phyloP scores from a whole-genome alignment of 768 basidiomycete species.

The Sarcodon sp. region DNA sequence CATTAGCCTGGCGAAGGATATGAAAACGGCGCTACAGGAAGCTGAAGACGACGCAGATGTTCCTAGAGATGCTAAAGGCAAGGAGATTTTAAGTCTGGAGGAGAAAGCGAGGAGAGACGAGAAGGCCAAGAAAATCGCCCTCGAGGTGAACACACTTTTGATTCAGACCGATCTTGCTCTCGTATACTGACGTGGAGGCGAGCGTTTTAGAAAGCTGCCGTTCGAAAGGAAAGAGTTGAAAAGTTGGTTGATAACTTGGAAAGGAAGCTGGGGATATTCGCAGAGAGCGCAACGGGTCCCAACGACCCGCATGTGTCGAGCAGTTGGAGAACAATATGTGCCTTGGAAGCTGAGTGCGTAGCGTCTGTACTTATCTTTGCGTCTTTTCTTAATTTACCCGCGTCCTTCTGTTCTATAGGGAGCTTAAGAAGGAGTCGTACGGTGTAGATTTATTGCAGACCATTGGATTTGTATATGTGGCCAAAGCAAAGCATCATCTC shows the following conservation, averaged over 20 bases:
- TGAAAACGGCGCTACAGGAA: slow-evolving; percentile 88
- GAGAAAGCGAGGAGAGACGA: slow-evolving; percentile 44
- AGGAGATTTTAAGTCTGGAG: slow-evolving; percentile 23
- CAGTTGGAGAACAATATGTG: slow-evolving; percentile 70
- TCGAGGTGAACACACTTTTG: slow-evolving; percentile 40
- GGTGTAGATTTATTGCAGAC: slow-evolving; percentile 75
- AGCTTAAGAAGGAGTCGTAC: slow-evolving; percentile 77
- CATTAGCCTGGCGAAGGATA: slow-evolving; percentile 79
- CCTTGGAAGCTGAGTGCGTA: slow-evolving; percentile 71
- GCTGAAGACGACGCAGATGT: slow-evolving; percentile 57
- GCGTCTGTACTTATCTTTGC: neutral
- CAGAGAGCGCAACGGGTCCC: slow-evolving; percentile 66
- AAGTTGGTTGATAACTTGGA: slow-evolving; percentile 71
- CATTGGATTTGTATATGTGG: slow-evolving; percentile 74
- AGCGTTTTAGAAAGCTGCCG: slow-evolving; percentile 55
- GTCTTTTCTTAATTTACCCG: neutral
- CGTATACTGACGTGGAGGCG: slow-evolving; percentile 2
- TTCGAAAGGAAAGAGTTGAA: slow-evolving; percentile 60
- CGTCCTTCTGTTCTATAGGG: slow-evolving; percentile 25
- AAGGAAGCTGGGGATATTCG: slow-evolving; percentile 77
- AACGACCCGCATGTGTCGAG: slow-evolving; percentile 54
- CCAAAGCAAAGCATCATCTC: slow-evolving; percentile 75
- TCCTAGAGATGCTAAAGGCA: slow-evolving; percentile 37
- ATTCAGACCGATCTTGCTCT: neutral
- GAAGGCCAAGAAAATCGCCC: slow-evolving; percentile 46